phyloP scores from a whole-genome alignment of 495 filamentous ascomycete species.

The Astrothelium macrocarpum region DNA sequence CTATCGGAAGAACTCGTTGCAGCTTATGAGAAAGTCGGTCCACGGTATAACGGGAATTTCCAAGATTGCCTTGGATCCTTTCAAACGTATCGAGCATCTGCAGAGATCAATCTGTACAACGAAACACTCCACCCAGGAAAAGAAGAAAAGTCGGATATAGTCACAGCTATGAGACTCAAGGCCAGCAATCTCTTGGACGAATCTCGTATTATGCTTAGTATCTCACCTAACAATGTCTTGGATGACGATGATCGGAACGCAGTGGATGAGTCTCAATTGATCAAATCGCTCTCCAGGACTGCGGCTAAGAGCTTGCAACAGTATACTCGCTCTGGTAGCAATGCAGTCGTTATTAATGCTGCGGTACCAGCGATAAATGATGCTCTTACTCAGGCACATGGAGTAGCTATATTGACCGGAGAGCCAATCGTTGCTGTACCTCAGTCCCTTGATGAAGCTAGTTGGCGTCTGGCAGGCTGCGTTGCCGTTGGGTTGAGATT shows the following conservation, averaged over 20 bases:
- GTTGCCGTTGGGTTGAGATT: slow-evolving; percentile 74
- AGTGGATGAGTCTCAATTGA: slow-evolving; percentile 62
- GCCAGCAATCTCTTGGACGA: slow-evolving; percentile 76
- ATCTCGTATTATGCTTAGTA: slow-evolving; percentile 70
- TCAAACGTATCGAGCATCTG: slow-evolving; percentile 94
- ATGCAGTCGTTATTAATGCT: slow-evolving; percentile 76
- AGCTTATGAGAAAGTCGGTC: slow-evolving; percentile 80
- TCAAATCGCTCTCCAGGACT: slow-evolving; percentile 64
- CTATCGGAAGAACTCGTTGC: slow-evolving; percentile 87
- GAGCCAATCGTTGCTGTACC: slow-evolving; percentile 74
- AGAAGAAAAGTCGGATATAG: slow-evolving; percentile 84
- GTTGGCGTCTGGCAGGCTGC: slow-evolving; percentile 84
- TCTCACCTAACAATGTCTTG: slow-evolving; percentile 67
- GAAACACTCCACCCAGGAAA: slow-evolving; percentile 86
- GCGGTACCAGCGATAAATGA: slow-evolving; percentile 84
- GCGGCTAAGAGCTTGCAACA: slow-evolving; percentile 64
- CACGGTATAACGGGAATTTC: slow-evolving; percentile 87
- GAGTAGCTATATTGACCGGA: slow-evolving; percentile 71
- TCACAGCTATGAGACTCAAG: slow-evolving; percentile 73
- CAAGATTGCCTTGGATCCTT: slow-evolving; percentile 94
- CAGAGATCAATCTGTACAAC: slow-evolving; percentile 79
- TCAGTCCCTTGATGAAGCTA: slow-evolving; percentile 78
- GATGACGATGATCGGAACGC: slow-evolving; percentile 60
- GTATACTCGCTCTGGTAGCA: slow-evolving; percentile 60
- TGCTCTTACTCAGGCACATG: slow-evolving; percentile 65